Percentiles rank a stretch among this genome's conserved stretches.
phyloP scores from a whole-genome alignment of 345 rosid species.

The Eucalyptus curtisii region DNA sequence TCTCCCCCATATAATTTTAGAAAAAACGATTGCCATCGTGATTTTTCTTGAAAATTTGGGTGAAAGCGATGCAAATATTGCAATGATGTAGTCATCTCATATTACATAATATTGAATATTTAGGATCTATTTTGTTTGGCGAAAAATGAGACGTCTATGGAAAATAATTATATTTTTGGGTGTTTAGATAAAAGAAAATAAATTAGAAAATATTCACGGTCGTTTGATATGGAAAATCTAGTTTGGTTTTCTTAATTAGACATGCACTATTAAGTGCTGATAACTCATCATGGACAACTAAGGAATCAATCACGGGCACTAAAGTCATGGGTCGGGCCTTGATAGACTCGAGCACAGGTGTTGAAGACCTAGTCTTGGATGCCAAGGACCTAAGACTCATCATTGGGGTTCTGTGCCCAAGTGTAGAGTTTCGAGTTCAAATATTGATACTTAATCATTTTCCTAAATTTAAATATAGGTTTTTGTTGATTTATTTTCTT shows the following conservation, averaged over 20 bases:
- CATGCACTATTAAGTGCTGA: no score
- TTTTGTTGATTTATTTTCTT: no score
- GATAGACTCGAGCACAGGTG: fast-evolving
- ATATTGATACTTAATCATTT: background rate
- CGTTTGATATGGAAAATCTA: no score
- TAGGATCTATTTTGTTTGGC: no score
- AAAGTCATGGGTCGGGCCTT: background rate
- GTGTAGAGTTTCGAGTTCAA: no score
- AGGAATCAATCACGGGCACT: no score
- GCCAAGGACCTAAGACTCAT: background rate
- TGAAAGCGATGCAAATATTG: no score
- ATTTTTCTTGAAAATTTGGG: background rate
- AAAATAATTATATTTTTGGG: fast-evolving
- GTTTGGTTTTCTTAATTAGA: background rate
- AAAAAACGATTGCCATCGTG: background rate
- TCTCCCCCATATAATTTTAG: no score
- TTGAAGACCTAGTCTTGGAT: background rate
- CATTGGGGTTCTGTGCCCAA: background rate
- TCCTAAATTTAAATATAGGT: no score
- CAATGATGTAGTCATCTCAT: background rate
- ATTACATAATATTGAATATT: background rate
- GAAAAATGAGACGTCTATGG: fast-evolving
- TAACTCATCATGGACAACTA: no score
- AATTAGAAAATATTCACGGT: fast-evolving
- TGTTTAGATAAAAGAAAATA: no score